Base-by-base conservation (phyloP, 441 rosid species). In the Adansonia madagascariensis region DNA sequence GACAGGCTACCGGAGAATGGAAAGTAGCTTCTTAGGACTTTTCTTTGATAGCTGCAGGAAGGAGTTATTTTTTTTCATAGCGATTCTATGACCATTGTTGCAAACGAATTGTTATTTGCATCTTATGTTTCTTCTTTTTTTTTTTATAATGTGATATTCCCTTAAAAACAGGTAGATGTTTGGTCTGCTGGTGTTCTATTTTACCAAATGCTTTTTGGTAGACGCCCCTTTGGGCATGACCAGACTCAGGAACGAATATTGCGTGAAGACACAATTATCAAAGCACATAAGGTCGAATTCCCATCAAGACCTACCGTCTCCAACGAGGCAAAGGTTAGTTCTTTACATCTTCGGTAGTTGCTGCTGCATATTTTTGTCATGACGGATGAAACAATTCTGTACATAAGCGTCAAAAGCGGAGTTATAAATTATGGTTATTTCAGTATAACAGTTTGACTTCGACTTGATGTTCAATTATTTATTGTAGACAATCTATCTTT, bases 211-310 rank as follows among this genome's bases (percentile, higher is more conserved):
- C 91, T 94, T 73, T 94, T 92, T 79, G 98, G 98, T 47, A 90
- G 87, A 83, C 95, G 99, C 67, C 99, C 98, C 75, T 94, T 97
- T 83, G 99, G 99, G 76, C 98, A 97, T 79, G 99, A 97, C 82
- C 99, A 96, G 82, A 88, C 90, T 80, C 99, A 96, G 84, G 99
- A 96, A 84, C 86, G 97, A 78, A 96, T 96, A 83, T 83, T 96
- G 73, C 88, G 98, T 0, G 99, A 96, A 79, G 99, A 92, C 85
- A 96, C 99, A 63, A 96, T 94, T 77, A 94, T 96, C 79, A 94
- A 96, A 85, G 99, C 99, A 66, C 95, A 91, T 64, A 96, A 87
- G 83, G 98, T 94, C 41, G 99, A 96, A 71, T 96, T 96, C 86
- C 99, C 99, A 70, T 75, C 98, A 62, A 91, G 95, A 86, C 99